These are phyloP conservation scores for Cystofilobasidium ferigula DNA, from an alignment of 768 basidiomycete genomes.

Conservation along the genomic window DNA sequence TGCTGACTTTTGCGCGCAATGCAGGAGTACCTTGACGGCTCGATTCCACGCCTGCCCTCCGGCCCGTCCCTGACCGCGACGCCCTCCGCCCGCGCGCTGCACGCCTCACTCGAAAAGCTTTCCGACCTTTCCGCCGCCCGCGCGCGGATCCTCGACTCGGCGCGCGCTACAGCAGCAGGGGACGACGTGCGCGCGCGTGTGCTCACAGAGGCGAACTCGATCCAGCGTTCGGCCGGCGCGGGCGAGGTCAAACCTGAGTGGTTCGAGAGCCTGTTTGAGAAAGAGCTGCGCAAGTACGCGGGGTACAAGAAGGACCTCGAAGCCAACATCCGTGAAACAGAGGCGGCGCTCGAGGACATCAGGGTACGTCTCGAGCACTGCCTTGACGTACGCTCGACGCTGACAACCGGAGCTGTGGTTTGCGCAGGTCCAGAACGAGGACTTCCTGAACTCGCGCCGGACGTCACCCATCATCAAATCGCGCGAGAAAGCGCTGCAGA, in stretches of 20 bases:
- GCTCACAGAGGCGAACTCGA: slow-evolving; percentile 52
- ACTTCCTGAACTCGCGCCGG: slow-evolving; percentile 63
- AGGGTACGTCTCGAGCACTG: slow-evolving; percentile 45
- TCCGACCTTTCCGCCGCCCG: slow-evolving; percentile 59
- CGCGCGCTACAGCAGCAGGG: slow-evolving; percentile 49
- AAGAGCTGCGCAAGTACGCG: slow-evolving; percentile 71
- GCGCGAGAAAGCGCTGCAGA: slow-evolving; percentile 68
- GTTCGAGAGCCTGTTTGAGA: slow-evolving; percentile 75
- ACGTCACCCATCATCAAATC: slow-evolving; percentile 68
- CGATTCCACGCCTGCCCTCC: slow-evolving; percentile 41
- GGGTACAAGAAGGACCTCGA: slow-evolving; percentile 50
- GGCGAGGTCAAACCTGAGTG: slow-evolving; percentile 64
- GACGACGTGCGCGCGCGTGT: slow-evolving; percentile 69
- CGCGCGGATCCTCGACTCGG: slow-evolving; percentile 53
- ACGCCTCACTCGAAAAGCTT: slow-evolving; percentile 64
- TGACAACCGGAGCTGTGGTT: not conserved
- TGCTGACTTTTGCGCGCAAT: slow-evolving; percentile 16
- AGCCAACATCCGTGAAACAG: slow-evolving; percentile 52
- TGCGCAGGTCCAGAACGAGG: slow-evolving; percentile 52
- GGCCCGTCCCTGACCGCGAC: slow-evolving; percentile 33
- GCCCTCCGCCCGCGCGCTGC: slow-evolving; percentile 51
- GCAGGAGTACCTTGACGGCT: slow-evolving; percentile 36
- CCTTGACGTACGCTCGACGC: not conserved
- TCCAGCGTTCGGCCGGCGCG: slow-evolving; percentile 45
- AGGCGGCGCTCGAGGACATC: slow-evolving; percentile 54